These are phyloP conservation scores for Fusarium mundagurra DNA, from an alignment of 2,329 filamentous ascomycete genomes.

Conservation along the genomic window DNA sequence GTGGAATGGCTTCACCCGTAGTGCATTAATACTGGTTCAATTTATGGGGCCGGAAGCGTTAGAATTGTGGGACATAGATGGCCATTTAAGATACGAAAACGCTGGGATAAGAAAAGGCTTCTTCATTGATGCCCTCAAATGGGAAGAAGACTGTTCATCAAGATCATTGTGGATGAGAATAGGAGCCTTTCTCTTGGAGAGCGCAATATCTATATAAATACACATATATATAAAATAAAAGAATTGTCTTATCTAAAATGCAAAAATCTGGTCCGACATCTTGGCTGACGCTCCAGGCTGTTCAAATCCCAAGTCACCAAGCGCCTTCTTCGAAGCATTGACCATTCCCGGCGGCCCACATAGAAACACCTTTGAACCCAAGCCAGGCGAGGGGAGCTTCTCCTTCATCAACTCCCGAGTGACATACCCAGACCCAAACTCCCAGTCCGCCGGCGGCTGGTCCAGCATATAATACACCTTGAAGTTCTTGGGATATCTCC, in stretches of 20 bases:
- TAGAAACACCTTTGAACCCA: slow-evolving; percentile 63
- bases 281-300: slow-evolving; percentile 60
- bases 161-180: too few relatives aligned
- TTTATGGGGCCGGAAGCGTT: background rate
- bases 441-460: slow-evolving; percentile 57
- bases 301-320: slow-evolving; percentile 60
- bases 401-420: slow-evolving; percentile 60
- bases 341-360: slow-evolving; percentile 72
- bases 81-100: background rate
- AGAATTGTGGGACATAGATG: background rate
- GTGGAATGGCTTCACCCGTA: background rate
- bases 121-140: background rate
- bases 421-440: slow-evolving; percentile 59
- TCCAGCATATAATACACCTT: slow-evolving; percentile 66
- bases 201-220: too few relatives aligned
- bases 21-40: background rate
- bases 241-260: background rate
- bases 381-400: slow-evolving; percentile 56
- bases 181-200: fast-evolving
- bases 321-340: slow-evolving; percentile 62
- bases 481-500: slow-evolving; percentile 63
- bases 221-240: background rate
- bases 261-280: slow-evolving; percentile 65
- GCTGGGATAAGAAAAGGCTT: background rate
- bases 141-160: too few relatives aligned